These are phyloP conservation scores for Neofusicoccum umdonicola DNA, from an alignment of 2,329 filamentous ascomycete genomes.

Conservation along the genomic window DNA sequence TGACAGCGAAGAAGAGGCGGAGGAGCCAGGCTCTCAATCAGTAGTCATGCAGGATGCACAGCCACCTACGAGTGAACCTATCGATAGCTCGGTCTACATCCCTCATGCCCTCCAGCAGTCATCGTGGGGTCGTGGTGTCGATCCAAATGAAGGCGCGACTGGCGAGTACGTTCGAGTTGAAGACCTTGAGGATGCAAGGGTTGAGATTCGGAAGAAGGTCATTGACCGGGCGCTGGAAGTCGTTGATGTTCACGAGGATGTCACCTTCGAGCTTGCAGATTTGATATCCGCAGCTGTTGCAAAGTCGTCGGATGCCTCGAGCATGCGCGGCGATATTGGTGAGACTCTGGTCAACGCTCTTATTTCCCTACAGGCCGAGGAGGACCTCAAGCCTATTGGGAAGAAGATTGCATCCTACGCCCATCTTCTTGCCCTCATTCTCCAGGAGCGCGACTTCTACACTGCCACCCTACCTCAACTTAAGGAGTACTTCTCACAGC, in stretches of 20 bases:
- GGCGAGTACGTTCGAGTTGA: slow-evolving; percentile 62
- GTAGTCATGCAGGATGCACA: slow-evolving; percentile 40
- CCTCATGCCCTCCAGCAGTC: background rate
- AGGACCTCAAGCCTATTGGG: slow-evolving; percentile 54
- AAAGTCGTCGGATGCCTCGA: slow-evolving; percentile 59
- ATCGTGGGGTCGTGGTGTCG: background rate
- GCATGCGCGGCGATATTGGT: slow-evolving; percentile 68
- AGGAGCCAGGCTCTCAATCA: slow-evolving; percentile 33
- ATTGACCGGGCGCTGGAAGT: slow-evolving; percentile 91
- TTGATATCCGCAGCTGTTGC: slow-evolving; percentile 72
- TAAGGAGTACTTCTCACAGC: slow-evolving; percentile 70
- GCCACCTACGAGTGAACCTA: background rate
- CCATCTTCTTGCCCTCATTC: slow-evolving; percentile 81
- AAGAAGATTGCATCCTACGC: slow-evolving; percentile 86
- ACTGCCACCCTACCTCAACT: slow-evolving; percentile 70
- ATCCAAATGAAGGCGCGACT: background rate
- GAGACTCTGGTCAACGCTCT: slow-evolving; percentile 81
- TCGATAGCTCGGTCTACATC: background rate
- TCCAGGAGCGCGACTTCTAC: slow-evolving; percentile 82
- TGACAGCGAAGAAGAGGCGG: slow-evolving; percentile 22
- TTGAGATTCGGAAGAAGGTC: slow-evolving; percentile 69
- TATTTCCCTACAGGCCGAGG: slow-evolving; percentile 62
- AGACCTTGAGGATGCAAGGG: slow-evolving; percentile 73
- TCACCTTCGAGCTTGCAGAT: slow-evolving; percentile 88
- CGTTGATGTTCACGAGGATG: slow-evolving; percentile 79